phyloP scores from a whole-genome alignment of 257 asterid genomes.

The Cordia subcordata region DNA sequence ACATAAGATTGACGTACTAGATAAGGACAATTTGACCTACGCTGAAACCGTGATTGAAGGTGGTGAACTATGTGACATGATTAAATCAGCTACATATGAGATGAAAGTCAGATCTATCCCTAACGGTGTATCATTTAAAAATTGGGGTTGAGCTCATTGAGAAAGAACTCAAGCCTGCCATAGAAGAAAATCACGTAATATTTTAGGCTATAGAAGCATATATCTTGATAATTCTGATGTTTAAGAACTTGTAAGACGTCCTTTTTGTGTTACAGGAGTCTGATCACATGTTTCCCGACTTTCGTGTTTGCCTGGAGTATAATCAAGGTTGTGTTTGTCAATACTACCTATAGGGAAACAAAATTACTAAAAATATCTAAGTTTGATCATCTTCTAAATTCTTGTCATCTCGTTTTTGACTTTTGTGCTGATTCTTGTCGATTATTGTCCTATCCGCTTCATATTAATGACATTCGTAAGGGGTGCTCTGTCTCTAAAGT shows the following conservation, averaged over 20 bases:
- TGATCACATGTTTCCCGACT: too few relatives aligned
- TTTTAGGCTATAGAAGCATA: constrained; percentile 17
- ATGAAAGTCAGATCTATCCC: constrained; percentile 7
- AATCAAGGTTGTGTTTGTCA: too few relatives aligned
- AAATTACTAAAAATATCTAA: too few relatives aligned
- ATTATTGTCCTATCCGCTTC: too few relatives aligned
- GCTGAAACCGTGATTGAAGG: constrained; percentile 17
- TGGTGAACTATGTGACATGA: constrained; percentile 11
- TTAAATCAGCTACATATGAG: constrained; percentile 10
- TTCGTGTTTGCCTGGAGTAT: too few relatives aligned
- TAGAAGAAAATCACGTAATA: not conserved
- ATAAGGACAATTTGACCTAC: constrained; percentile 15
- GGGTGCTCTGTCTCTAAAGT: too few relatives aligned
- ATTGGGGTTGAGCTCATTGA: constrained; percentile 12
- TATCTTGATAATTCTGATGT: constrained; percentile 11
- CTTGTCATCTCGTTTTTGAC: too few relatives aligned
- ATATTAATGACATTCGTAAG: too few relatives aligned
- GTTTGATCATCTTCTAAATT: too few relatives aligned
- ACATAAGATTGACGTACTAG: constrained; percentile 13
- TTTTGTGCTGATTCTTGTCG: too few relatives aligned
- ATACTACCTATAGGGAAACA: too few relatives aligned
- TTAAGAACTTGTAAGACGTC: not conserved
- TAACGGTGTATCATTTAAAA: constrained; percentile 13
- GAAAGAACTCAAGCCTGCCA: constrained; percentile 14
- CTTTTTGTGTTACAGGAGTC: too few relatives aligned